A percentile compares a stretch with the other conserved stretches of the same genome.
phyloP scores from a whole-genome alignment of 164 flowering plant species.

The Vitis riparia region DNA sequence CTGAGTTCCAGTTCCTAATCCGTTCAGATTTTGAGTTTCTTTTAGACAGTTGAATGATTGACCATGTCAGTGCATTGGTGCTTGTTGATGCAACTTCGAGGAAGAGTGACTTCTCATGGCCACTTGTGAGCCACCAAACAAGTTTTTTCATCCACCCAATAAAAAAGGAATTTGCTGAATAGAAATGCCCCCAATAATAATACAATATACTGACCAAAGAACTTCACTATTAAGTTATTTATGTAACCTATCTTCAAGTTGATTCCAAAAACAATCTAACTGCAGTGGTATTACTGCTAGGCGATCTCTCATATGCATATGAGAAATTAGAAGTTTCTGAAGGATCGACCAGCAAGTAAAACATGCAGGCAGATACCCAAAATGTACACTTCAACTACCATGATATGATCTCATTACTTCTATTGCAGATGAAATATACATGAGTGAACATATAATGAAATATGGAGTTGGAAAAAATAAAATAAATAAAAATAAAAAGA shows the following conservation, averaged over 20 bases:
- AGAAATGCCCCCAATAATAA: no score
- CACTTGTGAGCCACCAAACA: not conserved
- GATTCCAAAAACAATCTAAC: not conserved
- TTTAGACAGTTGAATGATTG: not conserved
- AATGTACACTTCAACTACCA: not conserved
- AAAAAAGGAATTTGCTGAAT: no score
- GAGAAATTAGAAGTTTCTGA: not conserved
- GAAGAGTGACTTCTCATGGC: not conserved
- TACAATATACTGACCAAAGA: not conserved
- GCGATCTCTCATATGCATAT: not conserved
- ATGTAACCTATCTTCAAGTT: not conserved
- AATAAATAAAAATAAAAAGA: not conserved
- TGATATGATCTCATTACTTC: not conserved
- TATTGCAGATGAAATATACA: not conserved
- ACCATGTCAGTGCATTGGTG: not conserved
- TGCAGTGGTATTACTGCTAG: not conserved
- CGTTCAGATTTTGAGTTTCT: not conserved
- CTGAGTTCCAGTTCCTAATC: no score
- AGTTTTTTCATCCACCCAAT: no score
- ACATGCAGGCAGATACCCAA: not conserved
- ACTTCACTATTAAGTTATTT: no score
- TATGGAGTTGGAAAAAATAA: not conserved
- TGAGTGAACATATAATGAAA: not conserved
- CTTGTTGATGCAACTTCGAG: not conserved
- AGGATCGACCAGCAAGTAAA: not conserved